Evolutionary conservation across 2,329 filamentous ascomycete genomes (phyloP).

Genomic region (Albifimbria verrucaria): DNA sequence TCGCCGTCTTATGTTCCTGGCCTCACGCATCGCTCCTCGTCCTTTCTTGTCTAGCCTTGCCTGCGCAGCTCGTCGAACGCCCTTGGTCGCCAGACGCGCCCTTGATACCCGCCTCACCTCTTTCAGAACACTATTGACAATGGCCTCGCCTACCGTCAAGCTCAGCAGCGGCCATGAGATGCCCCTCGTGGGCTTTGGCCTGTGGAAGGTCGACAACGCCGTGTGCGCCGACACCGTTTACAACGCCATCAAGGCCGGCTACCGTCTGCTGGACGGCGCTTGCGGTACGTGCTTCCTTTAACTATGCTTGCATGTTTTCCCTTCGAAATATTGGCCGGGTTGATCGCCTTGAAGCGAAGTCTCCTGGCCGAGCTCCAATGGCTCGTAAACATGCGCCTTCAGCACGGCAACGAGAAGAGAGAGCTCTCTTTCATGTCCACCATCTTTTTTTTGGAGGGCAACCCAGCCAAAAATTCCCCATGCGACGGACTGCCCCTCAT

Average conservation of each 20-base stretch:
- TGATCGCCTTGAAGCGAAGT: too few species aligned
- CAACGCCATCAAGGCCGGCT: slow-evolving; percentile 65
- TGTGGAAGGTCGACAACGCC: slow-evolving; percentile 80
- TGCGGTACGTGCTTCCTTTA: slow-evolving; percentile 43
- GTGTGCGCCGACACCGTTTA: slow-evolving; percentile 74
- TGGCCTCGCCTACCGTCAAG: slow-evolving; percentile 50
- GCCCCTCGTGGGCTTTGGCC: slow-evolving; percentile 73
- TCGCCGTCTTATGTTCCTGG: not conserved
- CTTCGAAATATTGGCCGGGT: not conserved
- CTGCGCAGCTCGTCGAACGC: slow-evolving; percentile 2
- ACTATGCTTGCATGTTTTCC: slow-evolving; percentile 7
- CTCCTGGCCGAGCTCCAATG: too few species aligned
- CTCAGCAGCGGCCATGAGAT: slow-evolving; percentile 65
- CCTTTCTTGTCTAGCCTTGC: slow-evolving; percentile 1
- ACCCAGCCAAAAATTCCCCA: not conserved
- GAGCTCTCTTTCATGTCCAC: too few species aligned
- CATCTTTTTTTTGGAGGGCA: not conserved
- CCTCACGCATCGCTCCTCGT: not conserved
- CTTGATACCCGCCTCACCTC: slow-evolving; percentile 5
- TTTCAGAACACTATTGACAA: slow-evolving; percentile 18
- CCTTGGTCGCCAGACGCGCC: not conserved
- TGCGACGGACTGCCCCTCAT: not conserved
- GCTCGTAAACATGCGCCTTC: too few species aligned
- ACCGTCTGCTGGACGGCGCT: slow-evolving; percentile 59
- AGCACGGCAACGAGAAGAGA: too few species aligned